Evolutionary conservation across 1,139 yeast species (phyloP).

Genomic region (Zhuliangozyma blackwelliae): DNA sequence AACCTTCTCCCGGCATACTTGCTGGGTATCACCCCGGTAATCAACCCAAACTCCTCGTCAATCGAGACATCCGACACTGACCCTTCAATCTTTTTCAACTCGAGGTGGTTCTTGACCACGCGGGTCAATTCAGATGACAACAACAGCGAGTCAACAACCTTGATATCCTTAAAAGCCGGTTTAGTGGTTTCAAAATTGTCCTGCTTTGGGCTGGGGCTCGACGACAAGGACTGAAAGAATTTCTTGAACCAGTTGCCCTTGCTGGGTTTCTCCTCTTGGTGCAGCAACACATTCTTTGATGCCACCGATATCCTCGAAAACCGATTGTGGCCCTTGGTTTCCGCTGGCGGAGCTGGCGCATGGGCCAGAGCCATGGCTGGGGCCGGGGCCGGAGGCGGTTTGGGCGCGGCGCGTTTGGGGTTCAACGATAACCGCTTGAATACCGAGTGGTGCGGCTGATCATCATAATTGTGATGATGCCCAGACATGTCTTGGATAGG

Average conservation of each 20-base stretch:
- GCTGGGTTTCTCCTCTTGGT: constrained; percentile 7
- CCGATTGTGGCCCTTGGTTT: constrained; percentile 17
- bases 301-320: constrained; percentile 22
- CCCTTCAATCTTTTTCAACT: constrained; percentile 49
- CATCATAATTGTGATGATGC: neutral
- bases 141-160: constrained; percentile 32
- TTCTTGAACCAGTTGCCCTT: constrained; percentile 38
- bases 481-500: neutral
- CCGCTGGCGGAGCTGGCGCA: constrained; percentile 4
- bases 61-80: constrained; percentile 39
- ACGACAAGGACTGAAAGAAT: constrained; percentile 24
- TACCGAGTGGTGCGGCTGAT: constrained; percentile 10
- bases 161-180: constrained; percentile 16
- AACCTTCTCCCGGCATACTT: constrained; percentile 47
- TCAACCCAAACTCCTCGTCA: constrained; percentile 41
- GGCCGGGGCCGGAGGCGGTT: constrained; percentile 28
- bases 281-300: constrained; percentile 7
- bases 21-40: constrained; percentile 47
- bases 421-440: constrained; percentile 31
- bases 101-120: constrained; percentile 38
- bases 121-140: constrained; percentile 27
- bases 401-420: constrained; percentile 47
- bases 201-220: constrained; percentile 9
- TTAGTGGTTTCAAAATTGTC: constrained; percentile 6
- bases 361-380: no score